Conservation (phyloP, 2,329 filamentous ascomycete species). For the Diaporthe sp. region DNA sequence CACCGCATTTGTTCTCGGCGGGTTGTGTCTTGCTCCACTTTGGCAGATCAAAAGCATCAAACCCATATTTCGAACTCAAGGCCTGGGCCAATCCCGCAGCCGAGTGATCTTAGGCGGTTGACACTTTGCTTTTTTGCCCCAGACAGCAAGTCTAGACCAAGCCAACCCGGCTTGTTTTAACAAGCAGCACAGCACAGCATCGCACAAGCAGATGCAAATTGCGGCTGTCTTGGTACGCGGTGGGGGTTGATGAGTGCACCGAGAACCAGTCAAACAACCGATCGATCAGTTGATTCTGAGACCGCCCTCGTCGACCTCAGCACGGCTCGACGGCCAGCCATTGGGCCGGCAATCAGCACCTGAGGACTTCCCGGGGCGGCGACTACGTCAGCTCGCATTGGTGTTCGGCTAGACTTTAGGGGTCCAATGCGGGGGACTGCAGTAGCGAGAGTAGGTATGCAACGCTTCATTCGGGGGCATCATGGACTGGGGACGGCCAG, state of each 20-base stretch:
- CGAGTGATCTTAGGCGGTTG: background rate
- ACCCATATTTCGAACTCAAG: background rate
- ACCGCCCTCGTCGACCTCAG: background rate
- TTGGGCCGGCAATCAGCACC: constrained; percentile 13
- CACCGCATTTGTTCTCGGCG: background rate
- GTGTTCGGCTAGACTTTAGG: constrained; percentile 12
- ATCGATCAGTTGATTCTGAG: constrained; percentile 20
- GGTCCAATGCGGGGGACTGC: constrained; percentile 34
- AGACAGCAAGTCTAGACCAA: background rate
- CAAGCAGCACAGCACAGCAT: background rate
- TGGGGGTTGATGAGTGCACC: background rate
- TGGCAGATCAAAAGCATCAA: background rate
- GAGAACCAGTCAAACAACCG: background rate
- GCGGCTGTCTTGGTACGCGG: background rate
- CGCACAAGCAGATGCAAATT: background rate
- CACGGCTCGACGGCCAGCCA: background rate
- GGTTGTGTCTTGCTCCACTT: background rate
- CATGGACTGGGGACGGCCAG: constrained; percentile 10
- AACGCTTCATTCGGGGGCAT: background rate
- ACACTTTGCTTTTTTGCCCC: background rate
- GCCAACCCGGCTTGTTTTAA: background rate
- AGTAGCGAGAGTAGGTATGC: background rate
- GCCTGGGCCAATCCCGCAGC: constrained; percentile 7
- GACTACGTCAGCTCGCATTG: constrained; percentile 29
- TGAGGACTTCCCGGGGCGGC: background rate